Evolutionary conservation across 2,329 filamentous ascomycete genomes (phyloP), one percentile per base, ranked within the genome.

Genomic region (Westerdykella ornata): DNA sequence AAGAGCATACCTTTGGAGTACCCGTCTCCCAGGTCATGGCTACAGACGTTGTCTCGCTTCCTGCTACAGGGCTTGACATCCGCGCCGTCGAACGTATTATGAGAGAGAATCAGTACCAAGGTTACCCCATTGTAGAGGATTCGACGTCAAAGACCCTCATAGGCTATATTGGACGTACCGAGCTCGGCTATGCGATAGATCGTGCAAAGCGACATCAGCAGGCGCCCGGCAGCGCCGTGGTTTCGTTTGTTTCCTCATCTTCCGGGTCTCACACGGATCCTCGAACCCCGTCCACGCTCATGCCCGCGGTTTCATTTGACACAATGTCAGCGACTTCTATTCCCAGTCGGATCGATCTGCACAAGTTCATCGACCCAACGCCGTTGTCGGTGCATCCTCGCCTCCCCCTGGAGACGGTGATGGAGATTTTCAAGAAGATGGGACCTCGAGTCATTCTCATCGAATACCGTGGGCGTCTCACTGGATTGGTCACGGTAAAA

Each of bases 371-470:
- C 39, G 90, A 98, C 62, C 76, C 82, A 7, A 94, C 89, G 0
- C 92, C 92, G 0, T 79, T 98, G 2, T 85, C 88, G 0, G 89
- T 89, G 1, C 92, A 98, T 59, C 92, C 92, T 0, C 81, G 88
- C 1, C 78, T 97, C 1, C 85, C 90, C 0, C 79, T 98, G 0
- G 92, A 98, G 68, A 98, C 92, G 0, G 90, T 94, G 22, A 96
- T 98, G 88, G 92, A 98, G 60, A 75, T 98, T 9, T 98, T 98
- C 73, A 90, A 90, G 65, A 98, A 97, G 70, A 94, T 98, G 63
- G 92, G 92, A 0, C 92, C 90, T 0, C 80, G 92, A 1, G 88
- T 96, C 5, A 90, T 98, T 37, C 75, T 98, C 3, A 84, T 96
- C 30, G 92, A 98, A 65, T 84, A 95, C 60, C 84, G 86, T 44